A percentile compares a stretch with the other conserved stretches of the same genome.
phyloP scores from a whole-genome alignment of 139 green algal species.

The Coelastrella sp. region DNA sequence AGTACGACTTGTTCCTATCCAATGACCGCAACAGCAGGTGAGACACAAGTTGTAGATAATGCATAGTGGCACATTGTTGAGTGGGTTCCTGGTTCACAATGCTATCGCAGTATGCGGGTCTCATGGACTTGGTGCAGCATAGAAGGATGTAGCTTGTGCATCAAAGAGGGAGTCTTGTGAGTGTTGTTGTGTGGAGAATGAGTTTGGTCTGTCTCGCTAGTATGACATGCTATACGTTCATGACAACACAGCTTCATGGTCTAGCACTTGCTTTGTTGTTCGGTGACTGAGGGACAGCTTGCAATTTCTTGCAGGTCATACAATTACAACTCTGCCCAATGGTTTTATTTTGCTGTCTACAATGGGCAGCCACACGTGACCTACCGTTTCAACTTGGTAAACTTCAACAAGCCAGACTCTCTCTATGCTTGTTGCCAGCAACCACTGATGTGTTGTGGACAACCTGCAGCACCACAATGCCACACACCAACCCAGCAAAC shows the following conservation, averaged over 20 bases:
- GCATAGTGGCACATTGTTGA: background rate
- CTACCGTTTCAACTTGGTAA: slow-evolving; percentile 79
- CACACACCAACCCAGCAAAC: background rate
- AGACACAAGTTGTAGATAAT: too few relatives aligned
- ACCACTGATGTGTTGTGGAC: slow-evolving; percentile 55
- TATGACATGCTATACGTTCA: too few relatives aligned
- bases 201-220: too few relatives aligned
- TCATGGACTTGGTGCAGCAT: too few relatives aligned
- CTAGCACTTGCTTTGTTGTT: background rate
- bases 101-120: too few relatives aligned
- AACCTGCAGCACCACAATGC: background rate
- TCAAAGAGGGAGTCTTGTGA: too few relatives aligned
- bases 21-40: slow-evolving; percentile 66
- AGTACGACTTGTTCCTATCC: slow-evolving; percentile 81
- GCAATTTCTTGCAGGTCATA: background rate
- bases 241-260: too few relatives aligned
- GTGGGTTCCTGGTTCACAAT: too few relatives aligned
- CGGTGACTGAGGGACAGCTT: too few relatives aligned
- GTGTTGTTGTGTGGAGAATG: too few relatives aligned
- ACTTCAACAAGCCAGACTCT: slow-evolving; percentile 66
- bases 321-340: slow-evolving; percentile 48
- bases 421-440: slow-evolving; percentile 59
- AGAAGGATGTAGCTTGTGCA: too few relatives aligned
- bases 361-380: slow-evolving; percentile 47
- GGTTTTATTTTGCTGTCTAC: slow-evolving; percentile 69